Evolutionary conservation across 108 stramenopile species (phyloP).

Genomic region (Pseudonitzschia multistriata): DNA sequence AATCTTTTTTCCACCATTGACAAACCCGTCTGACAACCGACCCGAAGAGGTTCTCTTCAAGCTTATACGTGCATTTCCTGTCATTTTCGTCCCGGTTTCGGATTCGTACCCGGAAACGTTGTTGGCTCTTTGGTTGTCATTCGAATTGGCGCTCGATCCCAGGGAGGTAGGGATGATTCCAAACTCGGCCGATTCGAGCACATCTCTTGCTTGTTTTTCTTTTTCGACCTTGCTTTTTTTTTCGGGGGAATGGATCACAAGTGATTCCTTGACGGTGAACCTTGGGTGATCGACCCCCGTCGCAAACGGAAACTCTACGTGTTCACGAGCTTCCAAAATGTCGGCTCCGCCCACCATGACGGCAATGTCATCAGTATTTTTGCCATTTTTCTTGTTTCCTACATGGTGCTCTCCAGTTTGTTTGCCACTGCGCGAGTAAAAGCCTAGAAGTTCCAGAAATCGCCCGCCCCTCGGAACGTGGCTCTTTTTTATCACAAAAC

Average conservation of each 20-base stretch:
- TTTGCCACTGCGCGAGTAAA: slow-evolving; percentile 9
- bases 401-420: no score
- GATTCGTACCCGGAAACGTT: background rate
- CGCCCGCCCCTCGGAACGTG: slow-evolving; percentile 21
- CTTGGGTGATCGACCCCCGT: slow-evolving; percentile 37
- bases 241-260: slow-evolving; percentile 27
- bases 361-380: background rate
- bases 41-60: slow-evolving; percentile 13
- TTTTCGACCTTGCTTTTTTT: slow-evolving; percentile 17
- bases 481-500: slow-evolving; percentile 16
- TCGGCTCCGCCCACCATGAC: slow-evolving; percentile 26
- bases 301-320: slow-evolving; percentile 43
- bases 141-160: background rate
- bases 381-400: background rate
- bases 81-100: slow-evolving; percentile 9
- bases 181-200: slow-evolving; percentile 34
- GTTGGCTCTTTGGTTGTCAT: background rate
- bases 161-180: slow-evolving; percentile 20
- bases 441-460: slow-evolving; percentile 32
- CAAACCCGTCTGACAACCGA: no score
- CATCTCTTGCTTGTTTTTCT: slow-evolving; percentile 14
- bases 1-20: no score
- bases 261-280: slow-evolving; percentile 40
- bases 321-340: slow-evolving; percentile 28
- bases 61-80: slow-evolving; percentile 5